Evolutionary conservation across 495 filamentous ascomycete species (phyloP).

Genomic region (Podospora fimiseda): DNA sequence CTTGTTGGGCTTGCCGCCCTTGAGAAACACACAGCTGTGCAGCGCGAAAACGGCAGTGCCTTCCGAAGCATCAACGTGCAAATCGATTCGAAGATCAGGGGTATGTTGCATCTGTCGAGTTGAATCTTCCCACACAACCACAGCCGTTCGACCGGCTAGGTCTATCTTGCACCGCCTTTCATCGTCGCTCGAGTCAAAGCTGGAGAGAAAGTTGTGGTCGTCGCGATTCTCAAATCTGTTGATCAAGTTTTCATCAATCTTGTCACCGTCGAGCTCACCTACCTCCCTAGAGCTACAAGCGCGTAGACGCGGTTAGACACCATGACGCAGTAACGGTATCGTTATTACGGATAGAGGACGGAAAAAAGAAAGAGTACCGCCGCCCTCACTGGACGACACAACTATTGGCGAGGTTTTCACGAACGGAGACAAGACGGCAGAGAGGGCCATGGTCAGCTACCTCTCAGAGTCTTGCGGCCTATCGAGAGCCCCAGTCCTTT

Average conservation of each 20-base stretch:
- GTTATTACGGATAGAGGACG: neutral
- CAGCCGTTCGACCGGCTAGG: neutral
- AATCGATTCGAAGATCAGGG: slow-evolving; percentile 1
- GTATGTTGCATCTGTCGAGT: slow-evolving; percentile 1
- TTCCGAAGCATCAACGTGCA: slow-evolving; percentile 3
- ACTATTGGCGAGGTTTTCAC: slow-evolving; percentile 2
- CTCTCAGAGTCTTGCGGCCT: slow-evolving; percentile 3
- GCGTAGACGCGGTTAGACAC: neutral
- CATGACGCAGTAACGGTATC: neutral
- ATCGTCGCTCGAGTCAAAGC: neutral
- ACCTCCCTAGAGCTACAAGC: slow-evolving; percentile 7
- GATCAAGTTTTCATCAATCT: neutral
- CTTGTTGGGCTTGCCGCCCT: neutral
- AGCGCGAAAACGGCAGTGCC: slow-evolving; percentile 4
- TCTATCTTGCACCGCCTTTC: slow-evolving; percentile 5
- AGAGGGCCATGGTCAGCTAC: slow-evolving; percentile 1
- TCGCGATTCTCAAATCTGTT: neutral
- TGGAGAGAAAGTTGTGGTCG: neutral
- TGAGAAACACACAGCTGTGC: neutral
- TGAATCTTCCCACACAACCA: slow-evolving; percentile 4
- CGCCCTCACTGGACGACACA: slow-evolving; percentile 1
- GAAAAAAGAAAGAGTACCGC: neutral
- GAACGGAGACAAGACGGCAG: slow-evolving; percentile 1
- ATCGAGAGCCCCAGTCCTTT: slow-evolving; percentile 10
- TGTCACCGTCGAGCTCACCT: neutral